phyloP scores from a whole-genome alignment of 768 basidiomycete genomes.

The Cyclocybe cylindracea region DNA sequence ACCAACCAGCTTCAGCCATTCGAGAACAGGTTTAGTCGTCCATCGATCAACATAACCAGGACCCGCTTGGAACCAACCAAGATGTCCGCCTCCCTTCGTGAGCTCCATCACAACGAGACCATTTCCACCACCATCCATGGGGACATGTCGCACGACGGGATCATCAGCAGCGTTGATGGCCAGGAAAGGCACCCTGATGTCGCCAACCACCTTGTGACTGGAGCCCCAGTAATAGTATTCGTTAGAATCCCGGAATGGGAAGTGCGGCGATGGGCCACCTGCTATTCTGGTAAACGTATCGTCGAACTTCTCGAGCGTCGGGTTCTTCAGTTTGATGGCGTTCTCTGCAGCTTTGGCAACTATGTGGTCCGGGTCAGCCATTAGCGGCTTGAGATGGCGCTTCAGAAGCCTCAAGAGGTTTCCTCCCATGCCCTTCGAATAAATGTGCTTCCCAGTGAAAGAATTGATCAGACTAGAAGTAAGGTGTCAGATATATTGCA shows the following conservation, averaged over 20 bases:
- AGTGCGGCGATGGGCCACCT: constrained; percentile 63
- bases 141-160: constrained; percentile 68
- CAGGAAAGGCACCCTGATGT: constrained; percentile 73
- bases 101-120: constrained; percentile 58
- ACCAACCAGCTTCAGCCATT: constrained; percentile 65
- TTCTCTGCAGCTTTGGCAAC: constrained; percentile 48
- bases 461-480: constrained; percentile 50
- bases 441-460: constrained; percentile 62
- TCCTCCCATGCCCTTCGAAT: constrained; percentile 77
- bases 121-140: constrained; percentile 54
- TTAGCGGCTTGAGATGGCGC: constrained; percentile 49
- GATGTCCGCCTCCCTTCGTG: constrained; percentile 71
- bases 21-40: constrained; percentile 70
- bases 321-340: constrained; percentile 49
- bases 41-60: constrained; percentile 51
- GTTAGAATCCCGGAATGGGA: constrained; percentile 46
- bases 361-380: constrained; percentile 49
- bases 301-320: constrained; percentile 62
- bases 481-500: constrained; percentile 1
- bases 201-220: constrained; percentile 57
- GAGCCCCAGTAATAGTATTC: constrained; percentile 56
- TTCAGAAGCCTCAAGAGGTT: constrained; percentile 65
- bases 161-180: constrained; percentile 78
- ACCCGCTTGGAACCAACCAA: constrained; percentile 79
- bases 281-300: constrained; percentile 64